Evolutionary conservation across 1,284 basidiomycete genomes (phyloP).

Genomic region (Schizopora paradoxa): DNA sequence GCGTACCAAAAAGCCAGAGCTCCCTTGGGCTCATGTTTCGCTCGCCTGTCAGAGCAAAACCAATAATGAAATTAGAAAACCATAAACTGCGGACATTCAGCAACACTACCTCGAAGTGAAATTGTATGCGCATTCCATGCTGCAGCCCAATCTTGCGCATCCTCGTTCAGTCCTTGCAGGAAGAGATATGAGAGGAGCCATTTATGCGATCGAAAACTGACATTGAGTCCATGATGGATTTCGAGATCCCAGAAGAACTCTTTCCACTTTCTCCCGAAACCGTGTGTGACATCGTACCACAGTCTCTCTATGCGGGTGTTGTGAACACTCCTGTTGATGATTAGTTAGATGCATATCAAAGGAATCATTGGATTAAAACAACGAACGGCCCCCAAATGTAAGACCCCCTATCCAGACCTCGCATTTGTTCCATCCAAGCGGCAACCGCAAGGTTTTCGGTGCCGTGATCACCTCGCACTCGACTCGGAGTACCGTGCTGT

Average conservation of each 20-base stretch:
- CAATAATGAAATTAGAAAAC: too few species aligned
- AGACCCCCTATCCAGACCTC: slow-evolving; percentile 20
- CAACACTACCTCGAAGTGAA: not conserved
- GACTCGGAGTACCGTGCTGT: slow-evolving; percentile 22
- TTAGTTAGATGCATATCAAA: not conserved
- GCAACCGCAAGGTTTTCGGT: slow-evolving; percentile 26
- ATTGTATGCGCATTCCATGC: not conserved
- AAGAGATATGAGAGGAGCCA: slow-evolving; percentile 21
- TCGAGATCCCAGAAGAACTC: slow-evolving; percentile 16
- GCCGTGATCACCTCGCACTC: slow-evolving; percentile 27
- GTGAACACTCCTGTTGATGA: slow-evolving; percentile 12
- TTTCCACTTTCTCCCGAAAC: slow-evolving; percentile 18
- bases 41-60: too few species aligned
- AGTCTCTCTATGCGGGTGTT: slow-evolving; percentile 22
- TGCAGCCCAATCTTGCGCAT: not conserved
- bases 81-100: too few species aligned
- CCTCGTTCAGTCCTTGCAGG: not conserved
- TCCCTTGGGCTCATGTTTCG: not conserved
- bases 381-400: slow-evolving; percentile 26
- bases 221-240: slow-evolving; percentile 12
- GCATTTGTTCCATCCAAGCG: slow-evolving; percentile 20
- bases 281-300: slow-evolving; percentile 19
- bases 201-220: slow-evolving; percentile 9
- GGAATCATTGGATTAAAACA: not conserved
- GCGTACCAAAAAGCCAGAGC: not conserved